phyloP scores from a whole-genome alignment of 2,329 filamentous ascomycete genomes.

The Simplicillium aogashimaense region DNA sequence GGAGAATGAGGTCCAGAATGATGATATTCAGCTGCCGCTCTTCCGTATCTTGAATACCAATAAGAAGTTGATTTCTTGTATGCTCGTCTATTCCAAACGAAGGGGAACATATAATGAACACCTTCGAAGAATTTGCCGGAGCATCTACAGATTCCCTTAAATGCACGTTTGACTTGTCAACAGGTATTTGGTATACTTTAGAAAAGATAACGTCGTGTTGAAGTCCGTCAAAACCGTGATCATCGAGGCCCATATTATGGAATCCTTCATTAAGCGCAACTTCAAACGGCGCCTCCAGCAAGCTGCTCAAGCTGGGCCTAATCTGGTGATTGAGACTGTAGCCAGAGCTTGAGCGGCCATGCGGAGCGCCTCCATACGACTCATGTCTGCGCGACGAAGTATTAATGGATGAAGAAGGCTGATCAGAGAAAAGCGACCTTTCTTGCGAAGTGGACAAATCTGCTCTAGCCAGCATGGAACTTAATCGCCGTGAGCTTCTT shows the following conservation, averaged over 20 bases:
- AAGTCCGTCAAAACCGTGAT: slow-evolving; percentile 61
- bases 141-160: slow-evolving; percentile 47
- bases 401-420: slow-evolving; percentile 29
- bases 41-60: slow-evolving; percentile 61
- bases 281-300: slow-evolving; percentile 60
- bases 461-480: slow-evolving; percentile 78
- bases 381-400: slow-evolving; percentile 52
- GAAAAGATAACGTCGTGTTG: slow-evolving; percentile 63
- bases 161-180: slow-evolving; percentile 50
- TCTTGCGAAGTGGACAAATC: slow-evolving; percentile 83
- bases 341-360: slow-evolving; percentile 27
- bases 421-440: slow-evolving; percentile 68
- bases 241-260: slow-evolving; percentile 62
- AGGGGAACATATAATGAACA: slow-evolving; percentile 58
- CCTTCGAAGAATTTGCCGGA: slow-evolving; percentile 44
- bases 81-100: slow-evolving; percentile 43
- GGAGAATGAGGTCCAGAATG: slow-evolving; percentile 44
- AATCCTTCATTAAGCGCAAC: slow-evolving; percentile 62
- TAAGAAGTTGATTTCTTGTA: slow-evolving; percentile 44
- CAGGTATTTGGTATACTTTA: slow-evolving; percentile 58
- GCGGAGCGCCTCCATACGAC: slow-evolving; percentile 47
- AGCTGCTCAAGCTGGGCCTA: slow-evolving; percentile 47
- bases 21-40: slow-evolving; percentile 60
- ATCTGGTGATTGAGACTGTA: slow-evolving; percentile 35
- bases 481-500: slow-evolving; percentile 67